Base-by-base conservation (phyloP, 2,329 filamentous ascomycete species). In the Myriosclerotinia scirpicola region DNA sequence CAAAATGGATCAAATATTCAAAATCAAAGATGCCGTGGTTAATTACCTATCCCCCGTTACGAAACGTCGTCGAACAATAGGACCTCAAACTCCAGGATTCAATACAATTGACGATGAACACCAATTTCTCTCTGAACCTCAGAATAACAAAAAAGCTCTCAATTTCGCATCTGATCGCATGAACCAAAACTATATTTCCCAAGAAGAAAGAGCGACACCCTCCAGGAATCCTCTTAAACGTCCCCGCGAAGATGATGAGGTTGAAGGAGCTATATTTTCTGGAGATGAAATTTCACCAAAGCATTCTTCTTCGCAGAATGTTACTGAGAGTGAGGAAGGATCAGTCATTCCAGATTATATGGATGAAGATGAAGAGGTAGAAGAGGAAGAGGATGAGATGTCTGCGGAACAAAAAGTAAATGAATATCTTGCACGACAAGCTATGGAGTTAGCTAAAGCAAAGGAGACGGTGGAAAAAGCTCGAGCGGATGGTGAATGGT, bases 61-160 rank as follows among this genome's bases (percentile, higher is more conserved):
- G 17, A 76, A 76, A 55, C 75, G 75, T 55, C 76, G 71, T 48
- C 74, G 74, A 30, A 77, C 75, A 22, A 56, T 71, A 34, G 73
- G 68, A 22, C 71, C 71, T 65, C 63, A 59, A 22, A 70, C 70
- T n/a, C 68, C 71, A 14, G 56, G 55, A 34, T 67, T 69, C 17
- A 60, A 54, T 5, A 64, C 55, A 52, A 56, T 64, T 15, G 54
- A 44, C 7, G 54, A 55, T 30, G 69, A 71, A 22, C 67, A 65
- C 50, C 58, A 52, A 9, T 73, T 70, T 40, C 46, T 55, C 9
- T 71, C 70, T 17, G 73, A 73, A 42, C 69, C 70, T 58, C 68
- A 63, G 64, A 40, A 54, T 9, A 52, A 65, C 54, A 67, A 54
- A 26, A 73, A 69, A 62, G 56, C 56, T 6, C 50, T 71, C 53